Evolutionary conservation across 2,329 filamentous ascomycete genomes (phyloP).

Genomic region (Fusarium oxysporum): DNA sequence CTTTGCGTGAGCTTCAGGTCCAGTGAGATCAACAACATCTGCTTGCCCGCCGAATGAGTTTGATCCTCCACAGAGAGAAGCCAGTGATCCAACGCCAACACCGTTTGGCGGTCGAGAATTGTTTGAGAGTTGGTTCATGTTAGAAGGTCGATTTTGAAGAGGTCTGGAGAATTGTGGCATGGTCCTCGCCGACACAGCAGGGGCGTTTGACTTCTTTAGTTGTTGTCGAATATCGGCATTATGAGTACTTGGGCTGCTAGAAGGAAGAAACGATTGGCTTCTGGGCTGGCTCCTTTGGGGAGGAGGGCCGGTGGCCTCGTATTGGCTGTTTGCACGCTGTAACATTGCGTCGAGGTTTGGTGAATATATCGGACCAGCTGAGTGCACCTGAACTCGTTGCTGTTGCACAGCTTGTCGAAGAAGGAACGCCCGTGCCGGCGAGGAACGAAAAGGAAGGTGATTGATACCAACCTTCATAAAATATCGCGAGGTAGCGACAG

Average conservation of each 20-base stretch:
- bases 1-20: constrained; percentile 45
- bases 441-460: constrained; percentile 51
- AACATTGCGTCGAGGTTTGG: constrained; percentile 50
- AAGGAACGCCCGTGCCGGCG: constrained; percentile 49
- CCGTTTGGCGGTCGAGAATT: constrained; percentile 18
- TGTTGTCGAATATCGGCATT: constrained; percentile 64
- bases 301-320: constrained; percentile 52
- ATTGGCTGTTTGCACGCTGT: constrained; percentile 52
- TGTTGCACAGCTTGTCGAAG: constrained; percentile 37
- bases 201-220: constrained; percentile 58
- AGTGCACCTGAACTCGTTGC: constrained; percentile 43
- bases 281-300: constrained; percentile 51
- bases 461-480: constrained; percentile 53
- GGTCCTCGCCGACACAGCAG: constrained; percentile 56
- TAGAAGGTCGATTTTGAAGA: constrained; percentile 48
- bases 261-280: constrained; percentile 66
- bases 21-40: constrained; percentile 51
- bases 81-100: constrained; percentile 47
- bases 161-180: constrained; percentile 42
- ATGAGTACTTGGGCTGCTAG: constrained; percentile 62
- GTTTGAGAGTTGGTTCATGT: constrained; percentile 45
- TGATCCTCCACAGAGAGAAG: constrained; percentile 58
- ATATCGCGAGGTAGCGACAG: constrained; percentile 12
- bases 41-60: constrained; percentile 59
- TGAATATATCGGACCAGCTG: constrained; percentile 21